Base-by-base conservation (phyloP, 176 grass and related monocot genomes). In the Secale cereale region DNA sequence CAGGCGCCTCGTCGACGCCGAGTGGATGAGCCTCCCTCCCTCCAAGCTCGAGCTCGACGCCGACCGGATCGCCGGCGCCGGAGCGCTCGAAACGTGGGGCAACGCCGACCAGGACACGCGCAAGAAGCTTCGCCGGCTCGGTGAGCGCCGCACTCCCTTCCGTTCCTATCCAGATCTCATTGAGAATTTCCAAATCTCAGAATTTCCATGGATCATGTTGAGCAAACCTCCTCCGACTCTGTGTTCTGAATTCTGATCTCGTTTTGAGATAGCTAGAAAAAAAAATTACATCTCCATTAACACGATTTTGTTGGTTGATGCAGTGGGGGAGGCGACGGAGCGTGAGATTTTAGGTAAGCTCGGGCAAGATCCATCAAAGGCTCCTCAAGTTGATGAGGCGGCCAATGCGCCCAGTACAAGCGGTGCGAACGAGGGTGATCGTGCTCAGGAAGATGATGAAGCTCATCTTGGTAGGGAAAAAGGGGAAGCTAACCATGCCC, bases 1-100 rank as follows among this genome's bases (percentile, higher is more conserved):
- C 70, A 85, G 19, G 37, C 78, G 78, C 62, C 46, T 85, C 50
- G 28, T 85, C 29, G 83, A 89, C 52, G 60, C 59, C 59, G 78
- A 85, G 88, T 89, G 88, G 88, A 50, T 12, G 12, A 41, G 20
- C 71, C 78, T 86, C 17, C 78, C 88, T 65, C 70, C 71, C 9
- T 89, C 83, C 23, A 17, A 0, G 13, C 78, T 89, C 2, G 78
- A 89, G 70, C 25, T 39, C 63, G 11, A 64, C 2, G 61, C 68
- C 61, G 87, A 89, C 4, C 60, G 87, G 60, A 35, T 85, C 46
- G 36, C 36, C 36, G 82, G 88, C 25, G 61, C 29, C 1, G 70
- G 62, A 2, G 13, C 78, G 16, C 70, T 31, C 28, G 22, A 85
- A 10, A 70, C 50, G 35, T 81, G 82, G 77, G 70, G 48, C 37